phyloP scores from a whole-genome alignment of 257 asterid genomes.

The Paraleonurus japonicus region DNA sequence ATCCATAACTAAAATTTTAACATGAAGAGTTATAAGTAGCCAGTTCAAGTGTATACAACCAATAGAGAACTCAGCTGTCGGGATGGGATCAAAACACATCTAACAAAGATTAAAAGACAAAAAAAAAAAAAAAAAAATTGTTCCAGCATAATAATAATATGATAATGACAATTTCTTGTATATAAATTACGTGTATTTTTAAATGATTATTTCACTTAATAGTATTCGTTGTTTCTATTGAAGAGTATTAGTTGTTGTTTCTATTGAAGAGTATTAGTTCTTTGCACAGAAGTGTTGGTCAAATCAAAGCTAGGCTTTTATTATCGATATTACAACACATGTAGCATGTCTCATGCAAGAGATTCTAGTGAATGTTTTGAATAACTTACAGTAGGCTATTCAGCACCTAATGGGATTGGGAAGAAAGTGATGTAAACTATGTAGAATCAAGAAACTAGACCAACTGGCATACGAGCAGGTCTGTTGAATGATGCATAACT shows the following conservation, averaged over 20 bases:
- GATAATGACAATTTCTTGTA: too few relatives aligned
- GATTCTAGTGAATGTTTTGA: background rate
- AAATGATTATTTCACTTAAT: too few relatives aligned
- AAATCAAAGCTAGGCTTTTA: background rate
- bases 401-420: background rate
- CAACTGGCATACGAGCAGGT: constrained; percentile 32
- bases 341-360: background rate
- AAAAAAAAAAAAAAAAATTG: too few relatives aligned
- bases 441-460: constrained; percentile 31
- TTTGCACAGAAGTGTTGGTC: background rate
- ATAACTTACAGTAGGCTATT: background rate
- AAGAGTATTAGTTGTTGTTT: too few relatives aligned
- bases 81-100: too few relatives aligned
- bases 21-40: background rate
- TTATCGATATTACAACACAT: background rate
- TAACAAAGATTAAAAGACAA: too few relatives aligned
- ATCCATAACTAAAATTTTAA: background rate
- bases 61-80: too few relatives aligned
- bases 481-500: constrained; percentile 27
- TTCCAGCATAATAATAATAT: too few relatives aligned
- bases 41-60: background rate
- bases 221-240: too few relatives aligned
- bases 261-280: too few relatives aligned
- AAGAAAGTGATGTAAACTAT: too few relatives aligned
- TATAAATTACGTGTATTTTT: too few relatives aligned